Conservation (phyloP, 768 basidiomycete genomes). For the Boletus rubropictus region DNA sequence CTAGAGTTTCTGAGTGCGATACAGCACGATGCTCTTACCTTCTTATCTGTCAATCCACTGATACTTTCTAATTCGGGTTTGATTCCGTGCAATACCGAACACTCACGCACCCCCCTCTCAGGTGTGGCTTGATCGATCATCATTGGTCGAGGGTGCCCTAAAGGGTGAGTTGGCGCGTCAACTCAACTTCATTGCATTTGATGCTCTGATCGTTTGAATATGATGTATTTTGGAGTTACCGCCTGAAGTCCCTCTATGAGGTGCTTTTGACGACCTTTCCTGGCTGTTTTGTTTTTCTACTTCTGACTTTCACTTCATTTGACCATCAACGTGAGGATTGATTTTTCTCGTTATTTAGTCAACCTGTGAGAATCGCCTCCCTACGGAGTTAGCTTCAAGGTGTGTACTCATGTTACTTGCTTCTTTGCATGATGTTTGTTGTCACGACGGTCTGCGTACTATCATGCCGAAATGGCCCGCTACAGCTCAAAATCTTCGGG, state of each 20-base stretch:
- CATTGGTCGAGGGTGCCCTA: background rate
- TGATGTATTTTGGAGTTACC: conserved; percentile 68
- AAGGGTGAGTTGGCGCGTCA: conserved; percentile 5
- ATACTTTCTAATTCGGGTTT: conserved; percentile 23
- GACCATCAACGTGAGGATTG: background rate
- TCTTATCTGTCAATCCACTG: conserved; percentile 61
- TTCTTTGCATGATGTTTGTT: conserved; percentile 15
- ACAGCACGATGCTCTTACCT: conserved; percentile 61
- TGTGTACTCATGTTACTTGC: background rate
- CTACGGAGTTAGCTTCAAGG: conserved; percentile 1
- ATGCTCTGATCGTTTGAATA: background rate
- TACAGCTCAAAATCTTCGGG: conserved; percentile 82
- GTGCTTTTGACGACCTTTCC: conserved; percentile 61
- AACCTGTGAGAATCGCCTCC: too few species aligned
- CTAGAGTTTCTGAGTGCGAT: conserved; percentile 86
- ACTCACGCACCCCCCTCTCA: conserved; percentile 1
- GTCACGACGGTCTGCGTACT: conserved; percentile 93
- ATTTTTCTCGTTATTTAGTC: background rate
- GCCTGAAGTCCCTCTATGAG: conserved; percentile 53
- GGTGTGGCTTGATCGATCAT: background rate
- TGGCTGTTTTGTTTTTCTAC: conserved; percentile 66
- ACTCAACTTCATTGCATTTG: background rate
- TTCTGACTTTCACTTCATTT: conserved; percentile 40
- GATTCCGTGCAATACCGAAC: background rate
- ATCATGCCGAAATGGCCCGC: conserved; percentile 85